Base-by-base conservation (phyloP, 148 eudicot species). In the Rhododendron vialii region DNA sequence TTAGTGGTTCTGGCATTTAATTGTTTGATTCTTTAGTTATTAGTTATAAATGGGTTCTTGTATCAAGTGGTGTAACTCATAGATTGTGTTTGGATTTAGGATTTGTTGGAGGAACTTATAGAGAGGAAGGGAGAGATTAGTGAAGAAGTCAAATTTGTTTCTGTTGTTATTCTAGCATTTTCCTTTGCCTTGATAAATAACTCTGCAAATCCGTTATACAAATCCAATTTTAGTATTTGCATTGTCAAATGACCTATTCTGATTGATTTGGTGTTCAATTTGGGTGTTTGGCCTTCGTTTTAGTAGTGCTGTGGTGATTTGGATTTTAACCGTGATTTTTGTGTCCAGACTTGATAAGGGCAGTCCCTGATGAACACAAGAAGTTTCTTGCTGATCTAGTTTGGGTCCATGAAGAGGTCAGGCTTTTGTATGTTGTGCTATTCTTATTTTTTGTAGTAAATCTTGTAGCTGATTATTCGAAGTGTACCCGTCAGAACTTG, bases 341-440 rank as follows among this genome's bases (percentile, higher is more conserved):
- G 80, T 89, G 65, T 78, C 47, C 91, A 95, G 99, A 92, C 86
- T 87, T 96, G 91, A 89, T 88, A 84, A 94, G 84, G 88, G 98
- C 93, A 78, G 96, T 96, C 82, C 98, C 99, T 80, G 94, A 92
- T 84, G 98, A 94, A 53, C 99, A 96, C 91, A 96, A 95, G 90
- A 92, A 90, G 88, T 96, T 96, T 91, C 96, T 96, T 86, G 94
- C 96, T 61, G 91, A 93, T 87, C 85, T 95, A 89, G 96, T 92
- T 84, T 96, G 99, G 99, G 93, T 96, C 73, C 98, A 96, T 87
- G 98, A 96, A 90, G 96, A 95, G 98, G 99, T 96, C 67, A 83
- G 90, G 36, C 86, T 81, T 65, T 71, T 71, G 14, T 45, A 74
- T 24, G 26, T 48, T 71, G 33, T 55, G 50, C 82, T 55, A 77